These are phyloP conservation scores for Guadua angustifolia DNA, from an alignment of 176 grass and related monocot species.

Conservation along the genomic window DNA sequence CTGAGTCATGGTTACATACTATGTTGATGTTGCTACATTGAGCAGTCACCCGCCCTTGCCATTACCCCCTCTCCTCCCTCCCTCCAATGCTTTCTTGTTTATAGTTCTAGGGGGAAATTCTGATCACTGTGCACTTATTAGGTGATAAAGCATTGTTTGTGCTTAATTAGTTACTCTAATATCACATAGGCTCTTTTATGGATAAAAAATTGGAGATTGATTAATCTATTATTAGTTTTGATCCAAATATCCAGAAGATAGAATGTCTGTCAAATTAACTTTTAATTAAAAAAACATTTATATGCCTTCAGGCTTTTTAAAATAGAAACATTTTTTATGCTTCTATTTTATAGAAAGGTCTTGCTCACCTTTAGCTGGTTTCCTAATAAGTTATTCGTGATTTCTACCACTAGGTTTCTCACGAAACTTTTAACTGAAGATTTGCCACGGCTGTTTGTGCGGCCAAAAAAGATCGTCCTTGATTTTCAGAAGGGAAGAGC, in stretches of 20 bases:
- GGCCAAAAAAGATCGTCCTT: slow-evolving; percentile 93
- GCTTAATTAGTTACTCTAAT: slow-evolving; percentile 1
- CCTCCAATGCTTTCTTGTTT: neutral
- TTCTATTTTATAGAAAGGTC: slow-evolving; percentile 14
- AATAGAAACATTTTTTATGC: neutral
- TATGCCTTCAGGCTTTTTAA: slow-evolving; percentile 9
- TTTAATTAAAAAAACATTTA: neutral
- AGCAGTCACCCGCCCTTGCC: neutral
- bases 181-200: neutral
- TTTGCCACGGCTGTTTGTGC: slow-evolving; percentile 91
- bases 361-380: neutral
- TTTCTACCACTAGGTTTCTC: slow-evolving; percentile 72
- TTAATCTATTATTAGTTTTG: neutral
- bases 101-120: slow-evolving; percentile 1
- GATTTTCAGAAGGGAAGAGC: slow-evolving; percentile 95
- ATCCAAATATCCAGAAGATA: slow-evolving; percentile 11
- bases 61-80: neutral
- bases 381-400: slow-evolving; percentile 36
- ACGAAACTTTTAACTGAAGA: slow-evolving; percentile 94
- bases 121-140: neutral
- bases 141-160: neutral
- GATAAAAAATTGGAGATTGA: neutral
- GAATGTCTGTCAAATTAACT: neutral
- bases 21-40: neutral
- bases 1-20: neutral